Percentiles rank a stretch among this genome's conserved stretches.
Evolutionary conservation across 768 basidiomycete genomes (phyloP).

Genomic region (Leccinum aurantiacum): DNA sequence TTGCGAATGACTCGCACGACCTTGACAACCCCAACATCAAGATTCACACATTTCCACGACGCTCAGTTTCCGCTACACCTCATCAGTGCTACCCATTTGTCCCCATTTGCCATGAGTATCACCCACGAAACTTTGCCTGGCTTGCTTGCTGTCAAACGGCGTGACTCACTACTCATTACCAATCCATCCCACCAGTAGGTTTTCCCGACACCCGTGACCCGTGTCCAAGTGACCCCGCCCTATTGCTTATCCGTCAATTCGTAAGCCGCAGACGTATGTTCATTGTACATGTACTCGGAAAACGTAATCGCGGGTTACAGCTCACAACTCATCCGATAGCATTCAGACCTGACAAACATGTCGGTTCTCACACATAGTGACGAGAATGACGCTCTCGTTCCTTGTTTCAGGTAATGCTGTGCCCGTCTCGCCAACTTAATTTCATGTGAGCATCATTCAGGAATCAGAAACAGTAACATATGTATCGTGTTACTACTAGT

Average conservation of each 20-base stretch:
- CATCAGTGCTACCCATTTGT: not conserved
- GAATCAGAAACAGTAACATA: not conserved
- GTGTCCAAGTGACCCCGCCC: not conserved
- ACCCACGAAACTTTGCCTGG: not conserved
- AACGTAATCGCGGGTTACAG: not conserved
- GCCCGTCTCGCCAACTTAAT: not conserved
- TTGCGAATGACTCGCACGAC: not conserved
- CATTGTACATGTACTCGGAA: not conserved
- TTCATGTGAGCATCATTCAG: not conserved
- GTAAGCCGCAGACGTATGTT: not conserved
- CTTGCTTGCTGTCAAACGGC: not conserved
- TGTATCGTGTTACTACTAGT: not conserved
- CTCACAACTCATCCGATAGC: slow-evolving; percentile 11
- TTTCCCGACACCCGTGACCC: not conserved
- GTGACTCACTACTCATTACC: not conserved
- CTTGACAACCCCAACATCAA: slow-evolving; percentile 14
- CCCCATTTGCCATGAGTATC: not conserved
- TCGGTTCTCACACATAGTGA: slow-evolving; percentile 2
- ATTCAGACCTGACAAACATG: slow-evolving; percentile 16
- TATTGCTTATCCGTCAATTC: not conserved
- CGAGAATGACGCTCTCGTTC: slow-evolving; percentile 3
- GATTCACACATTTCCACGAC: slow-evolving; percentile 19
- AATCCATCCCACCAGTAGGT: not conserved
- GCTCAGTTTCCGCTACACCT: slow-evolving; percentile 9
- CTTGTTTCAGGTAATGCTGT: slow-evolving; percentile 1